These are phyloP conservation scores for Gossypium stocksii DNA, from an alignment of 345 rosid genomes.

Conservation along the genomic window DNA sequence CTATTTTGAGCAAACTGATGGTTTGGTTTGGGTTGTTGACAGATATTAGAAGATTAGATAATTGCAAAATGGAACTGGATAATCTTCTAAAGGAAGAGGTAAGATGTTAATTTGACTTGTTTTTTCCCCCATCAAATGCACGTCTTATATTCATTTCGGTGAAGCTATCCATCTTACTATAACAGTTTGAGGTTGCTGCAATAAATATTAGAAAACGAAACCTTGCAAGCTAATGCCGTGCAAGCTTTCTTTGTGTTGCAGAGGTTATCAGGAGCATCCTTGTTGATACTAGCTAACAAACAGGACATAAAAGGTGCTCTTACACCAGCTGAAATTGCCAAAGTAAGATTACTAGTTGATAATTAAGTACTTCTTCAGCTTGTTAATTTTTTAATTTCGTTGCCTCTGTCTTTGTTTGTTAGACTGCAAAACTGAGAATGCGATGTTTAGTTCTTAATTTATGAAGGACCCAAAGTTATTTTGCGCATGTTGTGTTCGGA, in stretches of 20 bases:
- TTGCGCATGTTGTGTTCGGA: neutral
- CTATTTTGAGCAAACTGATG: slow-evolving; percentile 97
- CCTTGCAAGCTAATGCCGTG: neutral
- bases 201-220: neutral
- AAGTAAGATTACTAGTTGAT: slow-evolving; percentile 39
- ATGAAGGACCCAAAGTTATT: neutral
- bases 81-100: slow-evolving; percentile 97
- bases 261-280: slow-evolving; percentile 90
- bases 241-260: slow-evolving; percentile 26
- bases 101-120: slow-evolving; percentile 9
- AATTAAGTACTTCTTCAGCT: neutral
- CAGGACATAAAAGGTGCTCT: slow-evolving; percentile 91
- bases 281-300: slow-evolving; percentile 80
- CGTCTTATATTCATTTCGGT: neutral
- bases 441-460: neutral
- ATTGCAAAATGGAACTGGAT: slow-evolving; percentile 84
- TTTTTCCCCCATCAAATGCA: neutral
- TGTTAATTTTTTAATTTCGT: neutral
- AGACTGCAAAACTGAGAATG: neutral
- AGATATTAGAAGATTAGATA: slow-evolving; percentile 83
- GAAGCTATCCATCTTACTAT: slow-evolving; percentile 28
- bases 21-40: slow-evolving; percentile 95
- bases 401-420: neutral
- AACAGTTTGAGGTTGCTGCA: neutral
- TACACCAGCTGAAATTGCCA: slow-evolving; percentile 73